Evolutionary conservation across 179 eudicot species (phyloP), one percentile per base, ranked within the genome.

Genomic region (Corrigiola litoralis): DNA sequence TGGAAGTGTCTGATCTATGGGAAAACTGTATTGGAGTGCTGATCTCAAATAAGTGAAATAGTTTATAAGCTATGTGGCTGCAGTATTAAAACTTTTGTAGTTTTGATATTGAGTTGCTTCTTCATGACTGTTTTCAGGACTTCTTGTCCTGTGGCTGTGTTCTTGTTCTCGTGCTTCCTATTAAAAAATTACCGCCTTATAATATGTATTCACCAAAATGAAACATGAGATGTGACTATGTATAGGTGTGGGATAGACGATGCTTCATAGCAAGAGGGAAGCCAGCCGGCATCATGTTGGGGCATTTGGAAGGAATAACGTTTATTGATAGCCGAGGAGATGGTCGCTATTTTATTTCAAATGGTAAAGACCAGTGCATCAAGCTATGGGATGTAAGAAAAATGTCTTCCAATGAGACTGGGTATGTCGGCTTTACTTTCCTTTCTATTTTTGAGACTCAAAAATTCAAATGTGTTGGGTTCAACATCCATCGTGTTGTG

Each of bases 181-280:
- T 12, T 33, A 42, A 13, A 17, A 13, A 4, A 0, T 66, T 25
- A 54, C 29, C 13, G 40, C 16, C 21, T 55, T 25, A 31, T 28
- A 18, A 5, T 10, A 40, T 10, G 20, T 45, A n/a, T n/a, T 44
- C 41, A 21, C 33, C 27, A 18, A 57, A 44, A n/a, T 31, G n/a
- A 20, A 59, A 37, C 13, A 21, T 51, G 54, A 72, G 65, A 45
- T 38, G 32, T 41, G 53, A 16, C 34, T 33, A 53, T 29, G 23
- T 66, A 59, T 77, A 92, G 98, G 95, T 92, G 38, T 92, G 96
- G 98, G 98, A 92, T 72, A 87, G 98, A 70, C 96, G 98, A 54
- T 92, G 98, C 70, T 75, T 86, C 48, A 77, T 31, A 45, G 51
- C 79, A 25, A 85, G 42, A 37, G 89, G 83, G 21, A 68, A 78